These are phyloP conservation scores for Kazachstania martiniae DNA, from an alignment of 805 yeast genomes.

Conservation along the genomic window DNA sequence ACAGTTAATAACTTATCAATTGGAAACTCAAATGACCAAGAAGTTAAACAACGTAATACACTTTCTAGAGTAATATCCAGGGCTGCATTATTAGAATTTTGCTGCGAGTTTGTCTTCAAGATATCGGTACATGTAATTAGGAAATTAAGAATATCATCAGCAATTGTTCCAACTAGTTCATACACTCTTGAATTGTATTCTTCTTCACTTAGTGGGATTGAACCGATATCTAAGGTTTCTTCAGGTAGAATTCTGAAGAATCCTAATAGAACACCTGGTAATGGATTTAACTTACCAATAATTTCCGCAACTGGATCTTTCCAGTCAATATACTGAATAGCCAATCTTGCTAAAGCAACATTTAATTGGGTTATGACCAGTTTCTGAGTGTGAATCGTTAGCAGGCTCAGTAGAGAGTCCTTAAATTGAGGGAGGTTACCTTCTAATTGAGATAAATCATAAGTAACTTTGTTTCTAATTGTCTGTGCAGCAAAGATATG, in stretches of 20 bases:
- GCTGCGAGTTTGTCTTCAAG: conserved; percentile 18
- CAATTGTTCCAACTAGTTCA: conserved; percentile 54
- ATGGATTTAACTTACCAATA: conserved; percentile 32
- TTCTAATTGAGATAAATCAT: conserved; percentile 67
- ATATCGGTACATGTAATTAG: conserved; percentile 37
- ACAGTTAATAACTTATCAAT: conserved; percentile 55
- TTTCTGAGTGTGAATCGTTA: conserved; percentile 36
- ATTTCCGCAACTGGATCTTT: conserved; percentile 57
- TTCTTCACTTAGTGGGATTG: conserved; percentile 69
- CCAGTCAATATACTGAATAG: conserved; percentile 74
- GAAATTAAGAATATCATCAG: conserved; percentile 54
- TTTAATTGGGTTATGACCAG: conserved; percentile 75
- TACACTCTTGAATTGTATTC: conserved; percentile 59
- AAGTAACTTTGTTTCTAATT: conserved; percentile 67
- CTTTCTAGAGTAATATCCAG: conserved; percentile 20
- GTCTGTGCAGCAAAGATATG: conserved; percentile 89
- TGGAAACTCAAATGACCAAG: conserved; percentile 87
- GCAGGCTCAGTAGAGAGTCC: conserved; percentile 48
- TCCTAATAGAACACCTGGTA: conserved; percentile 47
- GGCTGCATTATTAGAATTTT: conserved; percentile 18
- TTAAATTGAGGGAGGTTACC: conserved; percentile 50
- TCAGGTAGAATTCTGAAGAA: conserved; percentile 86
- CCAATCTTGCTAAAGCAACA: conserved; percentile 69
- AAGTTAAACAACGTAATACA: conserved; percentile 65
- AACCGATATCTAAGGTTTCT: conserved; percentile 69